These are phyloP conservation scores for Cladophialophora chaetospira DNA, from an alignment of 2,329 filamentous ascomycete genomes.

Conservation along the genomic window DNA sequence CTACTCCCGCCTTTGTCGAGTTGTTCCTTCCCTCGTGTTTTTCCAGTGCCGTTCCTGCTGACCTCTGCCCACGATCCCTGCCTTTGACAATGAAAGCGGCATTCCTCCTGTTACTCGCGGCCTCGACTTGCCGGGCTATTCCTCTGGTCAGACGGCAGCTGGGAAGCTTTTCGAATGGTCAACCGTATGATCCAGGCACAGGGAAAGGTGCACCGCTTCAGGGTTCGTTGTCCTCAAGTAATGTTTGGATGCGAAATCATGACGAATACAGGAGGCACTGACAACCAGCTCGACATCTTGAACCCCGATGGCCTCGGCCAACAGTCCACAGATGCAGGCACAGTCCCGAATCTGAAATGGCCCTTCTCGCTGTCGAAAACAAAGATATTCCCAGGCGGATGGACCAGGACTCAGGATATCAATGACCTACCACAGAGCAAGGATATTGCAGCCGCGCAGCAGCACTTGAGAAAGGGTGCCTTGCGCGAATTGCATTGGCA, in stretches of 20 bases:
- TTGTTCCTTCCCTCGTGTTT: too few species aligned
- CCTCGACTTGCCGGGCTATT: not conserved
- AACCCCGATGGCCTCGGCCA: slow-evolving; percentile 66
- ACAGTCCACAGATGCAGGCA: slow-evolving; percentile 63
- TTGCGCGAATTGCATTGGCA: slow-evolving; percentile 70
- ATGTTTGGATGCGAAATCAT: not conserved
- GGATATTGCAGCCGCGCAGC: slow-evolving; percentile 68
- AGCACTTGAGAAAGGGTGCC: slow-evolving; percentile 67
- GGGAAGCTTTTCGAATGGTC: not conserved
- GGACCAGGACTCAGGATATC: slow-evolving; percentile 67
- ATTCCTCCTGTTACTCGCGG: not conserved
- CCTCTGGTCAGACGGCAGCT: not conserved
- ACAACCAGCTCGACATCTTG: slow-evolving; percentile 61
- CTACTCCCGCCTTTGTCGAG: not conserved
- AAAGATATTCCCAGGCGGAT: slow-evolving; percentile 63
- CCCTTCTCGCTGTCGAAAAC: slow-evolving; percentile 69
- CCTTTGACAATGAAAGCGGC: not conserved
- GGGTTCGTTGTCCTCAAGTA: not conserved
- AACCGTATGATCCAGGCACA: not conserved
- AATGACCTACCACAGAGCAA: slow-evolving; percentile 67
- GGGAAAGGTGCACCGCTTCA: not conserved
- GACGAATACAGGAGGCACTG: slow-evolving; percentile 60
- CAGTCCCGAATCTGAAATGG: slow-evolving; percentile 69
- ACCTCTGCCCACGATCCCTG: too few species aligned
- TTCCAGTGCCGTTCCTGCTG: too few species aligned